Evolutionary conservation across 2,329 filamentous ascomycete species (phyloP).

Genomic region (Talaromyces sp.): DNA sequence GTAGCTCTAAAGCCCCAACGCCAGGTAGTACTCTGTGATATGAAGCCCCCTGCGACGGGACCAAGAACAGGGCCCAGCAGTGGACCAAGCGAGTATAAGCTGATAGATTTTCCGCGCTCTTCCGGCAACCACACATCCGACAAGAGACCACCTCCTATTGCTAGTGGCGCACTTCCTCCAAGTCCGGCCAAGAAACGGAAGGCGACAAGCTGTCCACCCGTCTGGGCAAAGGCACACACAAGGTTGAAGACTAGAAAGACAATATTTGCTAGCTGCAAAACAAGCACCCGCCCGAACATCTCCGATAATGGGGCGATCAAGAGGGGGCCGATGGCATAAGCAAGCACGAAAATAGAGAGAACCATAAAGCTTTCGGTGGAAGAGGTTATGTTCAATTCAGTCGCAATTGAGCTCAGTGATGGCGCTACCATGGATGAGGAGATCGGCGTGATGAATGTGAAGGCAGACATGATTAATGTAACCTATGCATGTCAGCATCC

Average conservation of each 20-base stretch:
- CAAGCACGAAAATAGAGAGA: too few species aligned
- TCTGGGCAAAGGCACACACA: too few species aligned
- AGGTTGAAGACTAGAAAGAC: too few species aligned
- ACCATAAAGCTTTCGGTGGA: too few species aligned
- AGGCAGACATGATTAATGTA: not conserved
- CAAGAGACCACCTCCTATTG: slow-evolving; percentile 37
- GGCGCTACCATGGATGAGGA: not conserved
- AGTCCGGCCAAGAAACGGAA: too few species aligned
- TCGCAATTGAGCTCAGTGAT: not conserved
- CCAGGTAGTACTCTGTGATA: not conserved
- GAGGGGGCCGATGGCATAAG: too few species aligned
- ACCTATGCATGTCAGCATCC: too few species aligned
- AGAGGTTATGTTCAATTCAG: not conserved
- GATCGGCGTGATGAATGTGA: not conserved
- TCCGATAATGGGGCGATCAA: too few species aligned
- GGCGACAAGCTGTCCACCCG: too few species aligned
- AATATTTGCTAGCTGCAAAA: too few species aligned
- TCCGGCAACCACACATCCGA: slow-evolving; percentile 43
- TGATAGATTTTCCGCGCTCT: slow-evolving; percentile 25
- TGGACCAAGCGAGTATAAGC: not conserved
- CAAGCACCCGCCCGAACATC: too few species aligned
- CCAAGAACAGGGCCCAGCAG: not conserved
- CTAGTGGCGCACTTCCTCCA: too few species aligned
- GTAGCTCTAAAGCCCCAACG: not conserved
- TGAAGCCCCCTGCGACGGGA: not conserved